Conservation (phyloP, 805 yeast genomes). For the Candida coleopterorum region DNA sequence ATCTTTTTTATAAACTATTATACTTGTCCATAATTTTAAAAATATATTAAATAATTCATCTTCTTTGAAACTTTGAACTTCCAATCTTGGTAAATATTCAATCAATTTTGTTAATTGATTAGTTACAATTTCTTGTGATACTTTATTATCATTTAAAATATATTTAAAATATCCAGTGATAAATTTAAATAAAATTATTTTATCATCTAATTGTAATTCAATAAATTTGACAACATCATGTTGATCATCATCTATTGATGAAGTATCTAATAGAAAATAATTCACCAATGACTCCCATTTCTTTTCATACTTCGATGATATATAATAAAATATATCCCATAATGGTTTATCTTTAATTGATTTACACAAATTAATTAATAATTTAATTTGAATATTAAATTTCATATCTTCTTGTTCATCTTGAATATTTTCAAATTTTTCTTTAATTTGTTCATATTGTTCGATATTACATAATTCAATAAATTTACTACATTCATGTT, state of each 20-base stretch:
- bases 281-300: slow-evolving; percentile 36
- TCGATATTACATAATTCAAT: slow-evolving; percentile 42
- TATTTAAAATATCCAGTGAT: slow-evolving; percentile 36
- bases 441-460: slow-evolving; percentile 18
- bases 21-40: slow-evolving; percentile 22
- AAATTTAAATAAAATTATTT: slow-evolving; percentile 27
- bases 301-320: slow-evolving; percentile 23
- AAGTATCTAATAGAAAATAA: slow-evolving; percentile 42
- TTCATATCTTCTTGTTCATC: not conserved
- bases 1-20: slow-evolving; percentile 14
- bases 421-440: slow-evolving; percentile 1
- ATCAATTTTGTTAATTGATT: slow-evolving; percentile 18
- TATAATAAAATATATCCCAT: slow-evolving; percentile 31
- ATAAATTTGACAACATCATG: slow-evolving; percentile 13
- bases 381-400: slow-evolving; percentile 11
- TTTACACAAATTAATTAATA: slow-evolving; percentile 4
- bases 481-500: slow-evolving; percentile 52
- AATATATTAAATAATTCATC: slow-evolving; percentile 15
- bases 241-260: slow-evolving; percentile 24
- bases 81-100: slow-evolving; percentile 19
- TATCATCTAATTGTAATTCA: slow-evolving; percentile 20
- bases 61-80: slow-evolving; percentile 18
- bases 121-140: slow-evolving; percentile 12
- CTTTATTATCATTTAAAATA: slow-evolving; percentile 23
- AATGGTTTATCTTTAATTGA: slow-evolving; percentile 11